These are phyloP conservation scores for Pseudozyma tsukubaensis DNA, from an alignment of 1,284 basidiomycete species.

Conservation along the genomic window DNA sequence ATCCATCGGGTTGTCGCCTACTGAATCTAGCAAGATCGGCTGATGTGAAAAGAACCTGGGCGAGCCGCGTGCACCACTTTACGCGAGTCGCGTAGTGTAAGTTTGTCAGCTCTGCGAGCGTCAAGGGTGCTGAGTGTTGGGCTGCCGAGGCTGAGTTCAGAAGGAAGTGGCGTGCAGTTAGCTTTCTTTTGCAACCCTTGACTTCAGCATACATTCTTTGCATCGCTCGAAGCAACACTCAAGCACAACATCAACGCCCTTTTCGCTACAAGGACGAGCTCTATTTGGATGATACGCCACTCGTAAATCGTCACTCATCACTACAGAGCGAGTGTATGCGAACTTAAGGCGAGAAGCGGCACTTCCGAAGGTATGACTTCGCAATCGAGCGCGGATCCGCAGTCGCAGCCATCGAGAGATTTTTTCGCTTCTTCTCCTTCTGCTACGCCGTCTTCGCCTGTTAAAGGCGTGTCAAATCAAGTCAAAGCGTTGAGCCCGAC, in stretches of 20 bases:
- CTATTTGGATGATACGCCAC: too few species aligned
- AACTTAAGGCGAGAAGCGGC: too few species aligned
- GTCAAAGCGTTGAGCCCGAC: background rate
- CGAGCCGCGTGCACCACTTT: constrained; percentile 1
- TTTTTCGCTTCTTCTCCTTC: constrained; percentile 52
- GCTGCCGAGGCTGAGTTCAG: constrained; percentile 4
- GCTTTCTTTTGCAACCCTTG: background rate
- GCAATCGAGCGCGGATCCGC: constrained; percentile 34
- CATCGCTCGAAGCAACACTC: too few species aligned
- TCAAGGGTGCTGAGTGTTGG: constrained; percentile 13
- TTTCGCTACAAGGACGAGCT: too few species aligned
- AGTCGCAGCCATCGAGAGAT: constrained; percentile 36
- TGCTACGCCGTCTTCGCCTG: constrained; percentile 28
- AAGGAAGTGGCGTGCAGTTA: constrained; percentile 6
- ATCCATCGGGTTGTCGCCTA: background rate
- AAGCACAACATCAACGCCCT: too few species aligned
- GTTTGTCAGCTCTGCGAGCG: constrained; percentile 5
- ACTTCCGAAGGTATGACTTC: constrained; percentile 18
- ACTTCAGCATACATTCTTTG: too few species aligned
- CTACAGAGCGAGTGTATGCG: too few species aligned
- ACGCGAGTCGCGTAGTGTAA: constrained; percentile 14
- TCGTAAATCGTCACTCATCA: too few species aligned
- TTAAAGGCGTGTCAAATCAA: constrained; percentile 4
- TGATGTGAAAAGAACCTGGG: background rate
- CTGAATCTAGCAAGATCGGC: background rate